Conservation (phyloP, 495 filamentous ascomycete genomes). For the Cairneyella variabilis region DNA sequence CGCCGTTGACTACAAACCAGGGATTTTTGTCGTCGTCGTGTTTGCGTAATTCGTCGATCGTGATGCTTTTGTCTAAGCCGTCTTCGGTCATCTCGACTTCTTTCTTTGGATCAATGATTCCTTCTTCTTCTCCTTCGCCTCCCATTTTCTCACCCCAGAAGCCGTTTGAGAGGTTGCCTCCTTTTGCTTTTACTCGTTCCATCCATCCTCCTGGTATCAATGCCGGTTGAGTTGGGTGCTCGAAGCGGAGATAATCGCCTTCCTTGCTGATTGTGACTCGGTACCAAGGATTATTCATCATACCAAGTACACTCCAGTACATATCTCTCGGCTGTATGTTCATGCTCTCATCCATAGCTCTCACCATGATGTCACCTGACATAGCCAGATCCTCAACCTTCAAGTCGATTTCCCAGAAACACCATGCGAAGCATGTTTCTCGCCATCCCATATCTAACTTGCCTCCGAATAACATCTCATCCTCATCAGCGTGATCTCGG, state of each 20-base stretch:
- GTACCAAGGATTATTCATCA: slow-evolving; percentile 99
- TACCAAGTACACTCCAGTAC: slow-evolving; percentile 95
- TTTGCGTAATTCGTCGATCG: slow-evolving; percentile 66
- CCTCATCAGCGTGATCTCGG: slow-evolving; percentile 48
- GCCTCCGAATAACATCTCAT: slow-evolving; percentile 70
- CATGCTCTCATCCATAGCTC: slow-evolving; percentile 92
- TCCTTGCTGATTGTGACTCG: slow-evolving; percentile 76
- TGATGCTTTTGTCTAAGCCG: slow-evolving; percentile 57
- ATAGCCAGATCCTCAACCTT: slow-evolving; percentile 55
- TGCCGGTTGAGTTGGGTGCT: slow-evolving; percentile 86
- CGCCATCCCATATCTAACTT: slow-evolving; percentile 77
- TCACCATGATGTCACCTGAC: slow-evolving; percentile 72
- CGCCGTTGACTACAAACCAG: slow-evolving; percentile 90
- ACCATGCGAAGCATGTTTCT: slow-evolving; percentile 88
- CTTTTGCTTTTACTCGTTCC: slow-evolving; percentile 86
- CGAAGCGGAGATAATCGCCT: slow-evolving; percentile 64
- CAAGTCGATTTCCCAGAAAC: slow-evolving; percentile 83
- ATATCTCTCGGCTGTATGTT: slow-evolving; percentile 86
- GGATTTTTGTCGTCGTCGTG: slow-evolving; percentile 65
- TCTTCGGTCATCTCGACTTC: slow-evolving; percentile 82
- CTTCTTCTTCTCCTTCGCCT: slow-evolving; percentile 47
- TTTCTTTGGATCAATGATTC: slow-evolving; percentile 39
- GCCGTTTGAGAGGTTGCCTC: slow-evolving; percentile 76
- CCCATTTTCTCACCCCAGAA: slow-evolving; percentile 75
- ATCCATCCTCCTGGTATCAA: slow-evolving; percentile 87